Evolutionary conservation across 257 asterid species (phyloP).

Genomic region (Thymus mandschuricus): DNA sequence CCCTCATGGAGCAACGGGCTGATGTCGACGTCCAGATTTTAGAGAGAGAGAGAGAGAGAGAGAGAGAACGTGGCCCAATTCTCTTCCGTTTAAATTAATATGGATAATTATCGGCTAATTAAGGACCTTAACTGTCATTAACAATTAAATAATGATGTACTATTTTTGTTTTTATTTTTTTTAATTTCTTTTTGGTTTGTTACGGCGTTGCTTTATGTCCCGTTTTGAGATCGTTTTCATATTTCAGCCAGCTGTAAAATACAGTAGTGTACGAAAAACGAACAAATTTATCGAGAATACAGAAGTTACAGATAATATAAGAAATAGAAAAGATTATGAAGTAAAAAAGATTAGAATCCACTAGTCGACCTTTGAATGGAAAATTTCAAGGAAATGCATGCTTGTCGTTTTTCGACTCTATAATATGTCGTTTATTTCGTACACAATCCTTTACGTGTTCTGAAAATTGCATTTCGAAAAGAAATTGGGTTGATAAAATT

Average conservation of each 20-base stretch:
- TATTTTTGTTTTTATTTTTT: neutral
- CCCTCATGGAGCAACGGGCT: slow-evolving; percentile 40
- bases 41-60: slow-evolving; percentile 16
- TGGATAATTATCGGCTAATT: slow-evolving; percentile 17
- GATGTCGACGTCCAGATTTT: slow-evolving; percentile 34
- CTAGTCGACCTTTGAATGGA: no score
- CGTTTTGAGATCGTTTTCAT: neutral
- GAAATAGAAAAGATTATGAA: no score
- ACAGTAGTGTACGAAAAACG: neutral
- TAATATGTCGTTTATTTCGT: no score
- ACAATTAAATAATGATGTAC: slow-evolving; percentile 9
- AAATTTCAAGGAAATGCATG: no score
- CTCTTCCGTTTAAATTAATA: slow-evolving; percentile 27
- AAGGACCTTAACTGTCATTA: slow-evolving; percentile 21
- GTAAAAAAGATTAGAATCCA: no score
- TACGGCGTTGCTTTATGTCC: neutral
- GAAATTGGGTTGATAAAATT: no score
- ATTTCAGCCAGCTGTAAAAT: neutral
- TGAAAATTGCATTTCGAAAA: no score
- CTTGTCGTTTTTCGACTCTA: no score
- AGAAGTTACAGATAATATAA: no score
- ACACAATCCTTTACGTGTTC: no score
- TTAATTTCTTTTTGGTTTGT: neutral
- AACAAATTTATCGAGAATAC: no score
- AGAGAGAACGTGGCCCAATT: slow-evolving; percentile 39